Percentiles rank a stretch among this genome's conserved stretches.
Conservation (phyloP, 805 yeast genomes). For the baker's yeast (Saccharomyces cerevisiae) region DNA sequence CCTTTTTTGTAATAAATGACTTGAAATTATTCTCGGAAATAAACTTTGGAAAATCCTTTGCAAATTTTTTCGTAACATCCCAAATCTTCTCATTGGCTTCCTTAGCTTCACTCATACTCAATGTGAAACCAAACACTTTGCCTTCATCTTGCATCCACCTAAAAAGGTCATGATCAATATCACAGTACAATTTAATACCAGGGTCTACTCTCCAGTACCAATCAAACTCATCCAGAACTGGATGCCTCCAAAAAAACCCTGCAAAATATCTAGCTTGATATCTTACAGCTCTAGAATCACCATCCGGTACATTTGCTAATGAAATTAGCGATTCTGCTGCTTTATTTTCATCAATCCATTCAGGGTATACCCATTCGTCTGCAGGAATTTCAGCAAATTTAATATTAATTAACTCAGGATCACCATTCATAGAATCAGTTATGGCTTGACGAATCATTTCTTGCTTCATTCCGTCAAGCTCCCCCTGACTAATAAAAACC, state of each 20-base stretch:
- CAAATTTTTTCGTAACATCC: slow-evolving; percentile 56
- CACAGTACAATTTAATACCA: slow-evolving; percentile 61
- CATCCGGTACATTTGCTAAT: slow-evolving; percentile 58
- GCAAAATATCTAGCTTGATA: slow-evolving; percentile 80
- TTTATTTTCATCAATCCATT: slow-evolving; percentile 60
- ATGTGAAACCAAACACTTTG: slow-evolving; percentile 62
- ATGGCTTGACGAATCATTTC: slow-evolving; percentile 20
- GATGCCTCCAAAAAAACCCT: slow-evolving; percentile 68
- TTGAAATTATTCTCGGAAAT: slow-evolving; percentile 52
- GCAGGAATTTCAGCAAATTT: not conserved
- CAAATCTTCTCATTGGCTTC: slow-evolving; percentile 68
- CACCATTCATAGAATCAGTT: not conserved
- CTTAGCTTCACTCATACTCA: slow-evolving; percentile 55
- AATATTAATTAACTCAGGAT: not conserved
- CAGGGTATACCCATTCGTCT: slow-evolving; percentile 63
- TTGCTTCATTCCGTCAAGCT: slow-evolving; percentile 39
- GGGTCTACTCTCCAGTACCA: slow-evolving; percentile 92
- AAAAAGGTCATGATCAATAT: slow-evolving; percentile 67
- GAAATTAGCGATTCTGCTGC: slow-evolving; percentile 52
- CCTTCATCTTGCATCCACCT: slow-evolving; percentile 64
- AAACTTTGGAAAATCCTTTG: slow-evolving; percentile 45
- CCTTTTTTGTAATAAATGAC: slow-evolving; percentile 51
- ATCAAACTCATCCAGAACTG: slow-evolving; percentile 52
- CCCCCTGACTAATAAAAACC: slow-evolving; percentile 83
- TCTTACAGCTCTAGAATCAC: slow-evolving; percentile 64